Conservation (phyloP, 371 early-diverging fungal genomes). For the Mucor indicus region DNA sequence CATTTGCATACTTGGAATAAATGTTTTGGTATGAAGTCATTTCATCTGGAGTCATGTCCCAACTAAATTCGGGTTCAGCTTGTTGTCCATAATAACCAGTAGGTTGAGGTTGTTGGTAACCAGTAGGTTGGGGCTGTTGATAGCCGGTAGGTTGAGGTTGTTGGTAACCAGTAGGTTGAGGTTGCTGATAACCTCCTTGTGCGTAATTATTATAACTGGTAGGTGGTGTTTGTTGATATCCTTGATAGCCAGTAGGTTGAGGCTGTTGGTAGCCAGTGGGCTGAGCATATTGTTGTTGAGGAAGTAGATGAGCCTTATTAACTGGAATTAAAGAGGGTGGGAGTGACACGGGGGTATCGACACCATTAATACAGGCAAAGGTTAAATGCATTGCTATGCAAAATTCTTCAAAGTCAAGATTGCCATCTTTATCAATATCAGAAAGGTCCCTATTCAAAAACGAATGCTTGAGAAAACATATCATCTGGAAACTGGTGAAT, state of each 20-base stretch:
- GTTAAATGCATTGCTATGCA: constrained; percentile 81
- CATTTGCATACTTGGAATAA: constrained; percentile 58
- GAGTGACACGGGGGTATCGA: constrained; percentile 50
- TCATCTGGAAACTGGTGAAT: background rate
- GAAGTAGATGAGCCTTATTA: constrained; percentile 29
- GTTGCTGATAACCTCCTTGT: constrained; percentile 14
- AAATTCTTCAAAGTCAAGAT: constrained; percentile 87
- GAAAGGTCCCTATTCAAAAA: constrained; percentile 67
- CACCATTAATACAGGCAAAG: constrained; percentile 62
- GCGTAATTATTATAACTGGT: constrained; percentile 34
- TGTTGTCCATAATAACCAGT: constrained; percentile 23
- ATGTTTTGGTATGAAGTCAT: constrained; percentile 66
- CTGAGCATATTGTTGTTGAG: constrained; percentile 31
- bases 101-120: constrained; percentile 36
- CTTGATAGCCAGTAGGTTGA: constrained; percentile 18
- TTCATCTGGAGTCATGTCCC: constrained; percentile 74
- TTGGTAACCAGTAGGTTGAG: constrained; percentile 24
- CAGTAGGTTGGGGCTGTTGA: constrained; percentile 38
- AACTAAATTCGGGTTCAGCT: constrained; percentile 54
- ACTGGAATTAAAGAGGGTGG: constrained; percentile 16
- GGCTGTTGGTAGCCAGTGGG: constrained; percentile 38
- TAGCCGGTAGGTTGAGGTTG: constrained; percentile 33
- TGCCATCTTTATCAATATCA: constrained; percentile 88
- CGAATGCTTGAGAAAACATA: too few relatives aligned
- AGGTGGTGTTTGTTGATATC: constrained; percentile 37